Percentiles rank a stretch among this genome's conserved stretches.
Conservation (phyloP, 495 filamentous ascomycete species). For the Aspergillus biplanus region DNA sequence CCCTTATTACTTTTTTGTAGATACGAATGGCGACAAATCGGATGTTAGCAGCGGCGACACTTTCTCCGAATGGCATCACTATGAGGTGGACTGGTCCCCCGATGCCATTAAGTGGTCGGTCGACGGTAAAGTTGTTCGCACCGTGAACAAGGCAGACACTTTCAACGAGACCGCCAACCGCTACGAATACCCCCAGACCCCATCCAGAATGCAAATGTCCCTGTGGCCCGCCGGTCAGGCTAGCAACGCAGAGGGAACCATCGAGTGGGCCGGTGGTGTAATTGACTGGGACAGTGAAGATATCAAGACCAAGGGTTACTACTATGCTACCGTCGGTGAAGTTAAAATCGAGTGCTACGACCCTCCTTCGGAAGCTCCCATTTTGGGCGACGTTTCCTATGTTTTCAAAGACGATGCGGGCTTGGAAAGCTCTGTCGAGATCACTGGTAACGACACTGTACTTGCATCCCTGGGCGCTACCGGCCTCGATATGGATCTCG, state of each 20-base stretch:
- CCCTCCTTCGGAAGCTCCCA: constrained; percentile 64
- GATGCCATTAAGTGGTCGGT: constrained; percentile 84
- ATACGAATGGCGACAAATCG: constrained; percentile 73
- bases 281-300: constrained; percentile 86
- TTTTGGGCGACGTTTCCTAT: constrained; percentile 68
- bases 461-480: constrained; percentile 78
- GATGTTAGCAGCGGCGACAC: constrained; percentile 66
- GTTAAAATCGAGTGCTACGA: constrained; percentile 85
- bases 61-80: constrained; percentile 80
- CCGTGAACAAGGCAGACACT: constrained; percentile 72
- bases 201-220: constrained; percentile 90
- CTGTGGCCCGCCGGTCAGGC: constrained; percentile 91
- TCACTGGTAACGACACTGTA: constrained; percentile 75
- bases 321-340: constrained; percentile 80
- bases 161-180: constrained; percentile 82
- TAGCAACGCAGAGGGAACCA: constrained; percentile 80
- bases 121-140: constrained; percentile 76
- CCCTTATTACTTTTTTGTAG: constrained; percentile 43
- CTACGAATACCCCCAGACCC: constrained; percentile 91
- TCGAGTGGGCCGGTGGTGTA: constrained; percentile 87
- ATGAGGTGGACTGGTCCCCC: constrained; percentile 91
- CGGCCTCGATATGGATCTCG: constrained; percentile 68
- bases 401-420: constrained; percentile 67
- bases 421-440: constrained; percentile 74
- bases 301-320: constrained; percentile 84